Conservation (phyloP, 352 stramenopile species). For the Phytophthora sp. region DNA sequence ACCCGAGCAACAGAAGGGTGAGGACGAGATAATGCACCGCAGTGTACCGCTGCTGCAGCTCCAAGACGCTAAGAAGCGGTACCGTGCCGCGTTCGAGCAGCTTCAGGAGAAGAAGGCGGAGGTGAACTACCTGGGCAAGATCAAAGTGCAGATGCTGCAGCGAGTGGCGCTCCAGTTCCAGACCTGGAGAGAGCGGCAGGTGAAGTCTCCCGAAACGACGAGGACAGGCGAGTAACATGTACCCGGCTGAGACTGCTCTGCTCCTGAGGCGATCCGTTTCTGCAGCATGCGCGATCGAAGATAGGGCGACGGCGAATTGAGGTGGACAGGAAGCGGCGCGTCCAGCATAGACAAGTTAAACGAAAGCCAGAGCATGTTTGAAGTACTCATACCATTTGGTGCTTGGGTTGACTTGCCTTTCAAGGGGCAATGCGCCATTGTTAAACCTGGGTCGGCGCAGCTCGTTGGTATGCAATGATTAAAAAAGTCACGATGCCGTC, state of each 20-base stretch:
- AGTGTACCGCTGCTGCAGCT: slow-evolving; percentile 51
- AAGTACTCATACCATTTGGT: slow-evolving; percentile 9
- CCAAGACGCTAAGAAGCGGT: slow-evolving; percentile 65
- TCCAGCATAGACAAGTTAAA: slow-evolving; percentile 10
- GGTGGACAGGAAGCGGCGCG: not conserved
- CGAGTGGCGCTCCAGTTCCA: slow-evolving; percentile 62
- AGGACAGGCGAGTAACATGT: slow-evolving; percentile 5
- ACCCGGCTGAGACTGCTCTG: slow-evolving; percentile 9
- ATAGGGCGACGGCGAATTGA: too few species aligned
- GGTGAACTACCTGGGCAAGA: slow-evolving; percentile 56
- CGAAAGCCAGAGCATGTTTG: slow-evolving; percentile 5
- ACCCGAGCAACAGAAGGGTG: slow-evolving; percentile 2
- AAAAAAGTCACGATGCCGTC: too few species aligned
- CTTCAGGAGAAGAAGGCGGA: slow-evolving; percentile 66
- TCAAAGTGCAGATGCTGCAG: slow-evolving; percentile 70
- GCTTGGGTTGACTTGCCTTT: too few species aligned
- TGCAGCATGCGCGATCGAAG: too few species aligned
- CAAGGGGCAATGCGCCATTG: slow-evolving; percentile 3
- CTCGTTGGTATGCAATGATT: not conserved
- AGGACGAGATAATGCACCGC: slow-evolving; percentile 6
- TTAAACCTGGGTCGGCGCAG: not conserved
- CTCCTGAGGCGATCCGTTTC: not conserved
- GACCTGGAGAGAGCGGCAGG: slow-evolving; percentile 43
- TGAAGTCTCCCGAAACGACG: slow-evolving; percentile 11
- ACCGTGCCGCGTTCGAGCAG: slow-evolving; percentile 50